These are phyloP conservation scores for Yarrowia sp. DNA, from an alignment of 805 yeast species.

Conservation along the genomic window DNA sequence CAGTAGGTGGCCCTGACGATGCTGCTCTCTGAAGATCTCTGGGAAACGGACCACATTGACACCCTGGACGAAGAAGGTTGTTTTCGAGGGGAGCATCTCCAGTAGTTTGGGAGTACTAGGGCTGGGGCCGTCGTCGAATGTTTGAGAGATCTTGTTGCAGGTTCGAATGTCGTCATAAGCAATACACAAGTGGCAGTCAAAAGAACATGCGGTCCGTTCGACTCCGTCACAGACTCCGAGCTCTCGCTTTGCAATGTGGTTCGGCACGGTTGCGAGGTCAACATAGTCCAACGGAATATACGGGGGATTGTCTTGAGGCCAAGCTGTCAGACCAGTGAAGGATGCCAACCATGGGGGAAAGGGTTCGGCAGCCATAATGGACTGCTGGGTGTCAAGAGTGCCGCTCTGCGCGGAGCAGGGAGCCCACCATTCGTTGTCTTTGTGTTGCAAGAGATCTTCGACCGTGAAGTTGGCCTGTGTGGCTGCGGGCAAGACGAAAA, in stretches of 20 bases:
- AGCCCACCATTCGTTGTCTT: conserved; percentile 17
- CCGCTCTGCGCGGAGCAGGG: conserved; percentile 5
- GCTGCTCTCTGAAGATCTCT: conserved; percentile 57
- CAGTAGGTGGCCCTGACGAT: conserved; percentile 65
- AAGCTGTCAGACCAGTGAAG: conserved; percentile 65
- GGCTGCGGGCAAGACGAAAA: neutral
- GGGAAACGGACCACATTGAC: conserved; percentile 75
- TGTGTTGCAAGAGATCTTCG: conserved; percentile 16
- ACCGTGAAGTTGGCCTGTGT: conserved; percentile 15
- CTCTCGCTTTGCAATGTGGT: conserved; percentile 33
- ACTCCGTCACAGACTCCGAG: conserved; percentile 55
- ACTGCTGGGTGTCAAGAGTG: neutral
- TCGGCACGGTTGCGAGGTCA: conserved; percentile 55
- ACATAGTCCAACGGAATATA: conserved; percentile 77
- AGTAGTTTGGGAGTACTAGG: conserved; percentile 62
- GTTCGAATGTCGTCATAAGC: conserved; percentile 71
- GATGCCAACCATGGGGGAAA: conserved; percentile 78
- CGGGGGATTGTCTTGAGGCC: conserved; percentile 85
- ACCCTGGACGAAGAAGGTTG: conserved; percentile 87
- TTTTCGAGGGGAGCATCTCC: conserved; percentile 46
- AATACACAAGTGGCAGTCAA: conserved; percentile 80
- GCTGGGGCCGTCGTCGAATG: conserved; percentile 95
- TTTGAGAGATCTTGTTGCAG: conserved; percentile 73
- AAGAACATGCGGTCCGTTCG: conserved; percentile 61
- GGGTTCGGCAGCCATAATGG: conserved; percentile 39